Percentiles rank a stretch among this genome's conserved stretches.
phyloP scores from a whole-genome alignment of 257 asterid genomes.

The Primulina huaijiensis region DNA sequence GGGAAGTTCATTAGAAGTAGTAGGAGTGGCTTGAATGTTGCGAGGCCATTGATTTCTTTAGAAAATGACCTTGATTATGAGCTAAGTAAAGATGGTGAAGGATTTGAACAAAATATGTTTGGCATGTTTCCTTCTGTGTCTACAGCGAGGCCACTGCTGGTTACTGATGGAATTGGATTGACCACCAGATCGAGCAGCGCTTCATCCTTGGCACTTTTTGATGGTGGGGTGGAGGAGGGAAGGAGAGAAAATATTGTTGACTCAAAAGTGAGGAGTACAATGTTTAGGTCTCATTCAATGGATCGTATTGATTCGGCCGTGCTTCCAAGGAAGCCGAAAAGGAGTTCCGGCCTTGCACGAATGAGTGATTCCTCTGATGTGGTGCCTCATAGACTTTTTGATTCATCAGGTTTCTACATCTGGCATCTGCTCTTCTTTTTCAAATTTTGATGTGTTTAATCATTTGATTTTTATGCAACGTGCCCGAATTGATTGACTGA shows the following conservation, averaged over 20 bases:
- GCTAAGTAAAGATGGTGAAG: slow-evolving; percentile 21
- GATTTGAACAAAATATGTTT: slow-evolving; percentile 30
- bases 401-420: slow-evolving; percentile 36
- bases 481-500: background rate
- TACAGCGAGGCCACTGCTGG: slow-evolving; percentile 33
- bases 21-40: slow-evolving; percentile 15
- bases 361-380: slow-evolving; percentile 17
- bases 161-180: slow-evolving; percentile 28
- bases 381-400: slow-evolving; percentile 9
- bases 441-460: background rate
- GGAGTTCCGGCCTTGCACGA: slow-evolving; percentile 3
- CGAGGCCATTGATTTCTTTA: slow-evolving; percentile 28
- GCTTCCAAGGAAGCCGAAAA: slow-evolving; percentile 19
- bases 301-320: slow-evolving; percentile 16
- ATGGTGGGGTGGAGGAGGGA: slow-evolving; percentile 21
- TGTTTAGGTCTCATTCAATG: slow-evolving; percentile 18
- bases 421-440: background rate
- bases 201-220: slow-evolving; percentile 22
- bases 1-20: slow-evolving; percentile 26
- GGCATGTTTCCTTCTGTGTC: slow-evolving; percentile 28
- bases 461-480: background rate
- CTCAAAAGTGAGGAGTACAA: slow-evolving; percentile 6
- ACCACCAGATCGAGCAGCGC: slow-evolving; percentile 19
- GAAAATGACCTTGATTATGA: slow-evolving; percentile 27
- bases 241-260: slow-evolving; percentile 6